These are phyloP conservation scores for Phyllosticta paracitricarpa DNA, from an alignment of 2,329 filamentous ascomycete genomes.

Conservation along the genomic window DNA sequence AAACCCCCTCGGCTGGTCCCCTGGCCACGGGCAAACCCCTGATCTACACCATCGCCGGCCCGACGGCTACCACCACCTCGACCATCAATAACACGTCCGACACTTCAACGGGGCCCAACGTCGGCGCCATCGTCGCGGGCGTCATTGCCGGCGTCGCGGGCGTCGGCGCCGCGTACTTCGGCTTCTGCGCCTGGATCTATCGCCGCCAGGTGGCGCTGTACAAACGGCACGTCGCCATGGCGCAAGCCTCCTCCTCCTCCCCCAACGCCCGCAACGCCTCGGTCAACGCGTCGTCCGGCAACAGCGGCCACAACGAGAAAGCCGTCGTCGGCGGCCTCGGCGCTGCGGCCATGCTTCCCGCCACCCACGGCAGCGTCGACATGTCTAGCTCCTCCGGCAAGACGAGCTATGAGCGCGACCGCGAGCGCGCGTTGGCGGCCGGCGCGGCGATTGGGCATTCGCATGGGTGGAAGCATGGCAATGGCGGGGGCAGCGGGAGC, in stretches of 20 bases:
- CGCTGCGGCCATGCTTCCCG: neutral
- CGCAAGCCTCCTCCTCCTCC: constrained; percentile 45
- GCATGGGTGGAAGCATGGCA: constrained; percentile 1
- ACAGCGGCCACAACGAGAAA: neutral
- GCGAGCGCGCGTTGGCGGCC: constrained; percentile 12
- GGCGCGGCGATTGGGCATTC: constrained; percentile 7
- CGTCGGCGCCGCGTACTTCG: constrained; percentile 53
- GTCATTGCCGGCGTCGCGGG: constrained; percentile 58
- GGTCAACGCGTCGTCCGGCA: constrained; percentile 2
- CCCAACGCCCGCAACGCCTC: constrained; percentile 18
- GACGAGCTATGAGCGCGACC: constrained; percentile 11
- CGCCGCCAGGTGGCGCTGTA: constrained; percentile 60
- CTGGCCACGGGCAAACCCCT: constrained; percentile 59
- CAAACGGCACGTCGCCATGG: constrained; percentile 57
- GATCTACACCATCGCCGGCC: constrained; percentile 52
- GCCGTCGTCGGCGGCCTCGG: neutral
- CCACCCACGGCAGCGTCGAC: constrained; percentile 12
- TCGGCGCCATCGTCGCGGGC: constrained; percentile 47
- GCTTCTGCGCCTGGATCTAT: constrained; percentile 65
- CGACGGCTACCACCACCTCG: constrained; percentile 29
- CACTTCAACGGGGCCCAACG: constrained; percentile 28
- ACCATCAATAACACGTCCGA: constrained; percentile 16
- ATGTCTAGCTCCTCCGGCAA: neutral
- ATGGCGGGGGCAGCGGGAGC: neutral
- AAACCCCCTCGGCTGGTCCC: constrained; percentile 56